Base-by-base conservation (phyloP, 306 rosid species). In the Inga leiocalycina region DNA sequence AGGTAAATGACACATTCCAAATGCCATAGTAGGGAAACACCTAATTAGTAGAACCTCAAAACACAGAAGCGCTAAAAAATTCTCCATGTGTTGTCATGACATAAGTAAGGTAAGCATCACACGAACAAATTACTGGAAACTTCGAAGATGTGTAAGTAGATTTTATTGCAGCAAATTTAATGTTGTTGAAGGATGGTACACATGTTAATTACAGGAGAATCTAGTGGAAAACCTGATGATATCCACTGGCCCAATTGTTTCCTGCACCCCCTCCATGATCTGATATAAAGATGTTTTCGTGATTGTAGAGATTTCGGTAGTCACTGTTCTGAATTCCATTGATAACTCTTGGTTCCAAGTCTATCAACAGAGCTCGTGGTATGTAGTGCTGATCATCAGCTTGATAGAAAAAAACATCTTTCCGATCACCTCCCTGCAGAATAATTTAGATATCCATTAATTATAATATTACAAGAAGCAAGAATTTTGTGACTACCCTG, bases 241-340 rank as follows among this genome's bases (percentile, higher is more conserved):
- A 95, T 70, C 99, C 99, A 82, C 98, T 95, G 72, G 98, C 99
- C 99, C 98, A 95, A 82, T 87, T 95, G 87, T 95, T 95, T 82
- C 99, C 99, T 0, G 99, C 99, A 65, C 99, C 99, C 32, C 99
- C 99, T 49, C 99, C 99, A 79, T 95, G 97, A 86, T 95, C 98
- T 0, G 98, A 79, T 85, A 95, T 82, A 84, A 93, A 95, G 80
- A 95, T 78, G 79, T 95, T 93, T 88, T 95, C 99, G 3, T 95
- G 99, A 85, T 95, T 95, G 87, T 95, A 95, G 59, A 95, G 98
- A 85, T 95, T 95, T 10, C 99, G 82, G 67, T 95, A 95, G 77
- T 95, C 99, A 57, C 98, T 88, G 74, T 93, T 95, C 78, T 95
- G 99, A 86, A 95, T 95, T n/a, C 98, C 99, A 48, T 93, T 95